Evolutionary conservation across 257 asterid species (phyloP), one percentile per base, ranked within the genome.

Genomic region (Schizonepeta tenuifolia): DNA sequence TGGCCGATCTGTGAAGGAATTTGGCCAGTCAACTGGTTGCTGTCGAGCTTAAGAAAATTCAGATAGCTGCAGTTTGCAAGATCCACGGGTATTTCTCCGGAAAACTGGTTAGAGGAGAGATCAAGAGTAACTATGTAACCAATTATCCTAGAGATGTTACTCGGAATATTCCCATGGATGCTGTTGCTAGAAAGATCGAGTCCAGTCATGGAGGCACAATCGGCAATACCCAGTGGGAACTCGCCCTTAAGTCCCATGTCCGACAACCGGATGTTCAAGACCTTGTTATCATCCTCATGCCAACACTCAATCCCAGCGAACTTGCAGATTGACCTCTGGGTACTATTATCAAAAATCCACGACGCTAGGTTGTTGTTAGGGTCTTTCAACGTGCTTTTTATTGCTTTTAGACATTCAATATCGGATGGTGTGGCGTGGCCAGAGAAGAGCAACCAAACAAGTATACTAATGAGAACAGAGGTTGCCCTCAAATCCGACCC

Each of bases 221-320:
- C 57, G 6, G 28, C 7, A 21, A 93, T 61, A 11, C 96, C 98
- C 3, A 62, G 68, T 1, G 98, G 98, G 78, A 90, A 93, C 75
- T 66, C 84, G 7, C 98, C 98, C 85, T 66, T 69, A 65, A 93
- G 97, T 13, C 93, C 88, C 96, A 90, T 90, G 77, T 77, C 82
- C 0, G 83, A 31, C 54, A 93, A 79, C 0, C 67, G 81, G 80
- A 93, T 80, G 64, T 86, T 90, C 53, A 93, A 21, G 66, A 93
- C 90, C 80, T 51, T 87, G 75, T 74, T 93, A 62, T 90, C 95
- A 18, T 83, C 85, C 0, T 79, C 83, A 57, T 93, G 97, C 98
- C 97, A 90, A 76, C 98, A 90, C 0, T 86, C 88, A 24, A 93
- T 51, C 69, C 97, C 97, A 11, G 79, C 17, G 55, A 90, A 93